These are phyloP conservation scores for Micractinium conductrix DNA, from an alignment of 139 green algal genomes.

Conservation along the genomic window DNA sequence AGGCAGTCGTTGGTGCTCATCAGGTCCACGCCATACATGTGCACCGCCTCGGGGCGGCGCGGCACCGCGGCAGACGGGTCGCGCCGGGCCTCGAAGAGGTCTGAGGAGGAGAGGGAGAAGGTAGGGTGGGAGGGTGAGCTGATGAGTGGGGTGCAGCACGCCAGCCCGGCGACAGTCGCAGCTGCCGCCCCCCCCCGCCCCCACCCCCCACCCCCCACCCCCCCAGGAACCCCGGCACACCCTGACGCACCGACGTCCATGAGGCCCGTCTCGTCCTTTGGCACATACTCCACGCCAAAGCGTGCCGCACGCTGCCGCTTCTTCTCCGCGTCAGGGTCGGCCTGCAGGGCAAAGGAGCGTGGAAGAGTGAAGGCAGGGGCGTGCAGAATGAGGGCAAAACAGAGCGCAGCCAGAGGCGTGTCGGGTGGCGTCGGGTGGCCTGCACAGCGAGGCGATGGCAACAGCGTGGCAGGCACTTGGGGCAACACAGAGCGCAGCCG, in stretches of 20 bases:
- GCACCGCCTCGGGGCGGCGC: constrained; percentile 62
- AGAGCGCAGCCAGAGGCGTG: too few relatives aligned
- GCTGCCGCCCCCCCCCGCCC: neutral
- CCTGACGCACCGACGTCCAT: constrained; percentile 67
- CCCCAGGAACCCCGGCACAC: neutral
- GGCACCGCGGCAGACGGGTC: neutral
- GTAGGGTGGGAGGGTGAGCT: neutral
- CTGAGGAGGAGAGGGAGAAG: neutral
- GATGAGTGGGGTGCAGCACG: neutral
- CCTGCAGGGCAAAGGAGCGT: neutral
- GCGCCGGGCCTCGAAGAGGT: constrained; percentile 25
- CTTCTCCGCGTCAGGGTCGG: constrained; percentile 54
- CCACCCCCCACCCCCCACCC: neutral
- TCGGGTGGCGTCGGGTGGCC: too few relatives aligned
- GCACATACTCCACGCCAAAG: constrained; percentile 70
- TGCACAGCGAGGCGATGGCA: too few relatives aligned
- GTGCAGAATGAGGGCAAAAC: neutral
- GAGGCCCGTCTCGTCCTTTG: constrained; percentile 60
- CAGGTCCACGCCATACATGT: constrained; percentile 91
- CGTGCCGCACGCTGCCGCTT: constrained; percentile 63
- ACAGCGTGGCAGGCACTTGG: too few relatives aligned
- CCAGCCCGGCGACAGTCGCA: neutral
- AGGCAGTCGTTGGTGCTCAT: constrained; percentile 70
- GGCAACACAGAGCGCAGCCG: too few relatives aligned
- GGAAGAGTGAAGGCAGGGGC: neutral